Conservation (phyloP, 2,329 filamentous ascomycete genomes). For the Escovopsis sp. region DNA sequence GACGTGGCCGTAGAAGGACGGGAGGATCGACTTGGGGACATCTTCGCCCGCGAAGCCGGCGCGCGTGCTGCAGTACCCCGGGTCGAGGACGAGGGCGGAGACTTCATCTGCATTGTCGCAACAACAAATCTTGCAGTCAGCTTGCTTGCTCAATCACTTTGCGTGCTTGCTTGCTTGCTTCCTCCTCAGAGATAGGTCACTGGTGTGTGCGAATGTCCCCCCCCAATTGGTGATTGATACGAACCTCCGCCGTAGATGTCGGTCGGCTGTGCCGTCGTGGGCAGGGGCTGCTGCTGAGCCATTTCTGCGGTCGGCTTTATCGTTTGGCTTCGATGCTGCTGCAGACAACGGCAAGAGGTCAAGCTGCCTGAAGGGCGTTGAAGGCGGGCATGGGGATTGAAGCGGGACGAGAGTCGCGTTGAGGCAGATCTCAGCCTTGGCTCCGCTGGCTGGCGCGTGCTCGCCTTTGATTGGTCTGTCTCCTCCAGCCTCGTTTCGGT, state of each 20-base stretch:
- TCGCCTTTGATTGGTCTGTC: too few relatives aligned
- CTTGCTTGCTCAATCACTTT: constrained; percentile 3
- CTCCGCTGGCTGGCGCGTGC: background rate
- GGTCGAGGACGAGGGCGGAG: constrained; percentile 89
- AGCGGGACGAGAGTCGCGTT: constrained; percentile 11
- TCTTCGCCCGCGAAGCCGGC: constrained; percentile 97
- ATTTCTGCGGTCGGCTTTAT: constrained; percentile 19
- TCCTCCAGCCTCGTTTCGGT: too few relatives aligned
- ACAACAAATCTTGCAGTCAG: constrained; percentile 6
- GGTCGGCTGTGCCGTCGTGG: constrained; percentile 41
- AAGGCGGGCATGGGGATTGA: constrained; percentile 1
- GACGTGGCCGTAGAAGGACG: constrained; percentile 69
- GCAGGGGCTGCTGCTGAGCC: constrained; percentile 43
- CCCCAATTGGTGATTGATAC: constrained; percentile 2
- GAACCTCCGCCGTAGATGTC: constrained; percentile 51
- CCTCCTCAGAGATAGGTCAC: constrained; percentile 8
- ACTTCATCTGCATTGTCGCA: constrained; percentile 61
- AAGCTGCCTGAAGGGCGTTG: constrained; percentile 9
- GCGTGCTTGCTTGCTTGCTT: constrained; percentile 3
- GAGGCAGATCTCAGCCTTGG: constrained; percentile 19
- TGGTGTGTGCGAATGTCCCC: background rate
- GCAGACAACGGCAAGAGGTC: constrained; percentile 13
- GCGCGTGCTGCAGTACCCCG: constrained; percentile 80
- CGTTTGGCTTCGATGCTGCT: background rate
- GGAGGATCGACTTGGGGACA: constrained; percentile 82